Base-by-base conservation (phyloP, 371 early-diverging fungal genomes). In the Syncephalastrum monosporum region DNA sequence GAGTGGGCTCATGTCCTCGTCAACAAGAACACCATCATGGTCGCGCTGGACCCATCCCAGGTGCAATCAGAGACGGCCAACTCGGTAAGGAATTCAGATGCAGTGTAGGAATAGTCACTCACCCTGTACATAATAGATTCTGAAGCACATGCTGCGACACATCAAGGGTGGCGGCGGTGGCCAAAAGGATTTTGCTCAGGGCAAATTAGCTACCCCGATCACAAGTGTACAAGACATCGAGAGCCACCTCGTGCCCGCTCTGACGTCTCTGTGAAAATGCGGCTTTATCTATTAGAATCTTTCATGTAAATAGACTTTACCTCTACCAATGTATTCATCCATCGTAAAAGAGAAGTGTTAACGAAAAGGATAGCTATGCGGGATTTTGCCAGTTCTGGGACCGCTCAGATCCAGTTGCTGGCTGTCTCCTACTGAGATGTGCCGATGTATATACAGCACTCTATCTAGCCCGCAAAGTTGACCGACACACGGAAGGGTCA, bases 11-110 rank as follows among this genome's bases (percentile, higher is more conserved):
- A 85, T 75, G 53, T 85, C 13, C 53, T 85, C 43, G 56, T 80
- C n/a, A 81, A 79, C 57, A 71, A 70, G 5, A 77, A 75, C 42
- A 75, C 66, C 0, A 60, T 85, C 13, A 53, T 80, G 2, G 82
- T 85, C 3, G 69, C 82, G 10, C 49, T 85, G 21, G 74, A 82
- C 54, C 59, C 71, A 21, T 56, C 60, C 42, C 48, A 60, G 14
- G 63, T 77, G 5, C 69, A 72, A n/a, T 57, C 68, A 6, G 50
- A 82, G 41, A 79, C 82, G 42, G 83, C 84, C 6, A 75, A 83
- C 42, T 74, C 72, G 51, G 76, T 76, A 68, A 71, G 42, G 16
- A 50, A n/a, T 5, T 16, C 12, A 51, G 29, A n/a, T 17, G 10
- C 3, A 38, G 17, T 16, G 14, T 14, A 21, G 33, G 38, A 25